phyloP scores from a whole-genome alignment of 1,139 yeast genomes.

The Geotrichum candidum region DNA sequence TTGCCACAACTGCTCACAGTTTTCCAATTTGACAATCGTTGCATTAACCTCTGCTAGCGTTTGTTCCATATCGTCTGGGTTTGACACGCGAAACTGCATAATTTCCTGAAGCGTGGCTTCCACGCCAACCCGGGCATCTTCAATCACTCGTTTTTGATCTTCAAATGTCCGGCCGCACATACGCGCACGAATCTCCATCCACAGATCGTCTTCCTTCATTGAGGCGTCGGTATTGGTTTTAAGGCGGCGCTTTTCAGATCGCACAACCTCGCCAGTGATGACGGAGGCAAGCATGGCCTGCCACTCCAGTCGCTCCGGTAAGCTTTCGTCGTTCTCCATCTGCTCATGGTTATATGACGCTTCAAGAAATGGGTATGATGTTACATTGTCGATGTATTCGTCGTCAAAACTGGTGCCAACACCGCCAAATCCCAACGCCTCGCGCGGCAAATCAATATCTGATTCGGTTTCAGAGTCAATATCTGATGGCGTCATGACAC shows the following conservation, averaged over 20 bases:
- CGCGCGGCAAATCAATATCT: conserved; percentile 23
- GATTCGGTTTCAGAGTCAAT: conserved; percentile 24
- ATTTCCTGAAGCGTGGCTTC: conserved; percentile 69
- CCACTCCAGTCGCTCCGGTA: conserved; percentile 87
- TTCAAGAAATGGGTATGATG: conserved; percentile 21
- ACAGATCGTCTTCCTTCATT: conserved; percentile 56
- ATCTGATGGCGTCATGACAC: conserved; percentile 2
- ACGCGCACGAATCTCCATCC: conserved; percentile 77
- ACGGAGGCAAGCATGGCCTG: conserved; percentile 88
- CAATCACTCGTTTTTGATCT: conserved; percentile 69
- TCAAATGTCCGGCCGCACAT: conserved; percentile 73
- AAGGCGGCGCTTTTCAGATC: conserved; percentile 81
- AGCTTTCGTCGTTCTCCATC: conserved; percentile 40
- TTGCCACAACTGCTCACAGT: conserved; percentile 74
- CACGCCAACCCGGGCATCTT: conserved; percentile 64
- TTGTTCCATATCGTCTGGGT: conserved; percentile 26
- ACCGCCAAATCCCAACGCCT: conserved; percentile 29
- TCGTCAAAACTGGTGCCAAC: conserved; percentile 35
- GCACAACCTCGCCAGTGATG: conserved; percentile 87
- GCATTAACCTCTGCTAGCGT: conserved; percentile 46
- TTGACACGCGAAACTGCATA: conserved; percentile 50
- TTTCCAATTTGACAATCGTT: conserved; percentile 57
- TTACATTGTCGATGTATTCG: conserved; percentile 31
- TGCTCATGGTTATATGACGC: conserved; percentile 10
- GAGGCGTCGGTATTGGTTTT: conserved; percentile 37